These are phyloP conservation scores for Tetrahymena borealis DNA, from an alignment of 73 alveolate species.

Conservation along the genomic window DNA sequence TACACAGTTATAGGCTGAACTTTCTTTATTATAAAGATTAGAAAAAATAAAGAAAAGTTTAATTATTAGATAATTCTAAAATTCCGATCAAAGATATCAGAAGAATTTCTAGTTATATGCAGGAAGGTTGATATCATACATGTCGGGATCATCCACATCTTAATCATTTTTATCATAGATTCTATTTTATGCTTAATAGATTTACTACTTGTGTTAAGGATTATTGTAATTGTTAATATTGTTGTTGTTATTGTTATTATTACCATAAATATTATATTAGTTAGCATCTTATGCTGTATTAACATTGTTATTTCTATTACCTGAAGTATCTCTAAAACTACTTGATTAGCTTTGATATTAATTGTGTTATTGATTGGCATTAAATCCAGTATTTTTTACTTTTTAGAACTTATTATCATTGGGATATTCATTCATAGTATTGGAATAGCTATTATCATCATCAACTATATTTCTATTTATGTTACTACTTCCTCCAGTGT, in stretches of 20 bases:
- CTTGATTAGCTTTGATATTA: background rate
- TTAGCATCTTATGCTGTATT: too few relatives aligned
- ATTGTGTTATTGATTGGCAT: background rate
- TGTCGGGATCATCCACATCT: background rate
- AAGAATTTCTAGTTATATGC: background rate
- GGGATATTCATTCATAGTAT: background rate
- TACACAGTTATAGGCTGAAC: too few relatives aligned
- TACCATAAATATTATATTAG: background rate
- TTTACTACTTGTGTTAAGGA: background rate
- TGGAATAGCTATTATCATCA: background rate
- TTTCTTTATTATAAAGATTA: too few relatives aligned
- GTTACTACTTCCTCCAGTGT: background rate
- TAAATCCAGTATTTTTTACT: background rate
- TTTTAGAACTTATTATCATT: background rate
- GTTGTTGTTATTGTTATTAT: background rate
- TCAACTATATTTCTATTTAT: background rate
- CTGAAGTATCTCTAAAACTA: background rate
- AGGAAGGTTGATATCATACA: background rate
- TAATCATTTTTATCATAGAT: background rate
- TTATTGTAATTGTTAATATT: too few relatives aligned
- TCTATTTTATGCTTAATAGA: background rate
- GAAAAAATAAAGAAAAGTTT: too few relatives aligned
- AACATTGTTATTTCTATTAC: background rate
- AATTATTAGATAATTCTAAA: too few relatives aligned
- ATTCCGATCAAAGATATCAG: too few relatives aligned